Evolutionary conservation across 2,329 filamentous ascomycete species (phyloP), one percentile per base, ranked within the genome.

Genomic region (Didymella keratinophila): DNA sequence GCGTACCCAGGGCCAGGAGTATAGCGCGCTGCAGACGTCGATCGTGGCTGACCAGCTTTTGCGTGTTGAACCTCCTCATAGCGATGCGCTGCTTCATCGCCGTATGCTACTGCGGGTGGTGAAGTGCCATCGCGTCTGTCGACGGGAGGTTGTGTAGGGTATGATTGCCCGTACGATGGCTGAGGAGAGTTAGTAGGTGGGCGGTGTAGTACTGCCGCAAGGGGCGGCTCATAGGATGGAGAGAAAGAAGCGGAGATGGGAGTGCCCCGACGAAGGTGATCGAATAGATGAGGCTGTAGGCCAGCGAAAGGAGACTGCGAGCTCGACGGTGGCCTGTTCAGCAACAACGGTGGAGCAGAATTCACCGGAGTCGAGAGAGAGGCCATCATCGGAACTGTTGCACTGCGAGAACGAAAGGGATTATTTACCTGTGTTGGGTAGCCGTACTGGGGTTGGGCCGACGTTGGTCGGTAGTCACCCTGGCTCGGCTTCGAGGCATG

Each of bases 371-470:
- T 63, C 47, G 64, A 63, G 49, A 62, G 58, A 52, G 66, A 63
- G 44, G 67, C 61, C 56, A 62, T 65, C 46, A 61, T 58, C 47
- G 72, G 61, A 51, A 69, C 55, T 45, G 72, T 71, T 30, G 65
- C 63, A 56, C 66, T 72, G 60, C 65, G 70, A 68, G 60, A 63
- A 72, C 63, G 70, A 66, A 63, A 73, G 56, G 62, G 46, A 52
- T 32, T 69, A 72, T 75, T 76, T 77, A 76, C 74, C 74, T 77
- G 73, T 58, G 69, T 56, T 42, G 70, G 62, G 59, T 74, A 74
- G 49, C 65, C 65, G 52, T 72, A 71, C 12, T 70, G 67, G 28
- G 69, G 70, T 34, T 61, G 64, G 48, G 63, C 63, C 28, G 71
- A 70, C 27, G 67, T 66, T 18, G 65, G 52, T 43, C 63, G 72